Evolutionary conservation across 768 basidiomycete genomes (phyloP).

Genomic region (Boletales sp.): DNA sequence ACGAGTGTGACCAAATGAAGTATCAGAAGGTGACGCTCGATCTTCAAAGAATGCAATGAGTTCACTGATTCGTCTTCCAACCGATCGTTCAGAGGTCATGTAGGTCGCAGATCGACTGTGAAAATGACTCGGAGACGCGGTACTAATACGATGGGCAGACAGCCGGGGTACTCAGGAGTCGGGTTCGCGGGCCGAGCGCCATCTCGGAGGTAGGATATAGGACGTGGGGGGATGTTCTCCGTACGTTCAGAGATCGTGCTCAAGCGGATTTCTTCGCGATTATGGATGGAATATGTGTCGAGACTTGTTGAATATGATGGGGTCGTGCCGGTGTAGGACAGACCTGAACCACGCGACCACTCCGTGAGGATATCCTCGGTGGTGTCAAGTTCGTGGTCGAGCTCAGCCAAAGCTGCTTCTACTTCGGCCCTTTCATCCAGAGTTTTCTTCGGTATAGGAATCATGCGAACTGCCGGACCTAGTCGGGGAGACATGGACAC

Average conservation of each 20-base stretch:
- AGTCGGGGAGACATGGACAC: constrained; percentile 53
- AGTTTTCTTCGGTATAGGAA: constrained; percentile 57
- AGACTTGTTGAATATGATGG: constrained; percentile 35
- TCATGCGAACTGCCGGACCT: constrained; percentile 39
- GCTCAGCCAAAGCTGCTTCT: constrained; percentile 59
- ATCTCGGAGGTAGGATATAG: constrained; percentile 42
- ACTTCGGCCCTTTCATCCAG: constrained; percentile 51
- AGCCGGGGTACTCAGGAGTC: constrained; percentile 43
- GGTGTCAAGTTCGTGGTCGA: constrained; percentile 66
- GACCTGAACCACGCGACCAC: constrained; percentile 53
- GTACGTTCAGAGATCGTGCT: constrained; percentile 80
- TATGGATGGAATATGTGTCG: constrained; percentile 35
- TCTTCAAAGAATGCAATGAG: constrained; percentile 75
- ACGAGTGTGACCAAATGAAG: constrained; percentile 45
- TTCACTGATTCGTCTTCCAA: constrained; percentile 55
- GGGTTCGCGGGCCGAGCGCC: constrained; percentile 33
- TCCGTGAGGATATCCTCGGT: constrained; percentile 63
- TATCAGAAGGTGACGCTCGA: constrained; percentile 38
- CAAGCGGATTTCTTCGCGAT: constrained; percentile 47
- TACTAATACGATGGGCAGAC: constrained; percentile 40
- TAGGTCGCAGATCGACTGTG: constrained; percentile 63
- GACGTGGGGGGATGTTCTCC: constrained; percentile 62
- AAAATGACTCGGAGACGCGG: constrained; percentile 34
- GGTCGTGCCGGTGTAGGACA: constrained; percentile 31
- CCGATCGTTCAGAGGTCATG: constrained; percentile 44